Percentiles rank a stretch among this genome's conserved stretches.
Evolutionary conservation across 1,284 basidiomycete genomes (phyloP).

Genomic region (Moesziomyces antarcticus): DNA sequence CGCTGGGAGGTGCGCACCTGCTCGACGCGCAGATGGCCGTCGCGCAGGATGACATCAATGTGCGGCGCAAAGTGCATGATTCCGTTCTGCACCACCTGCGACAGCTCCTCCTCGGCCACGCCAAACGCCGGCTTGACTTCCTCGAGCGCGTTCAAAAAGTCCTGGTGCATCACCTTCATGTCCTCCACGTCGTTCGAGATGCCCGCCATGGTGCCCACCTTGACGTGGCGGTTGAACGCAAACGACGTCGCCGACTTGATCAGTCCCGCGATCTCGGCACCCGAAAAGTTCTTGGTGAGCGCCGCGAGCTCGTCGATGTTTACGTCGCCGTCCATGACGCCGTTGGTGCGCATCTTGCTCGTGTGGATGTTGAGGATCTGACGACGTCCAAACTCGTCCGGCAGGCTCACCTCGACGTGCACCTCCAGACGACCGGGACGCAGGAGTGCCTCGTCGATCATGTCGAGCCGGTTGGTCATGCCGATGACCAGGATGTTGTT

Average conservation of each 20-base stretch:
- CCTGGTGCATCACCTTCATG: slow-evolving; percentile 84
- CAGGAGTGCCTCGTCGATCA: slow-evolving; percentile 98
- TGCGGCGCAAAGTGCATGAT: slow-evolving; percentile 87
- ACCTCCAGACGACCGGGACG: slow-evolving; percentile 98
- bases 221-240: slow-evolving; percentile 96
- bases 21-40: slow-evolving; percentile 92
- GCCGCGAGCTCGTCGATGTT: slow-evolving; percentile 84
- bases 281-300: slow-evolving; percentile 95
- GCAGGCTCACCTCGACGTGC: slow-evolving; percentile 99
- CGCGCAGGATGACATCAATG: slow-evolving; percentile 81
- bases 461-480: slow-evolving; percentile 98
- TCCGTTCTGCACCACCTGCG: slow-evolving; percentile 93
- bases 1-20: slow-evolving; percentile 91
- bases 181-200: slow-evolving; percentile 95
- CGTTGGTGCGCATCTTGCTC: slow-evolving; percentile 88
- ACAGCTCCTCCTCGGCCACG: slow-evolving; percentile 95
- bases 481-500: slow-evolving; percentile 99
- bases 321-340: slow-evolving; percentile 90
- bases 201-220: slow-evolving; percentile 95
- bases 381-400: slow-evolving; percentile 89
- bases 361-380: slow-evolving; percentile 98
- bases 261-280: slow-evolving; percentile 94
- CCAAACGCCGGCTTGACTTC: slow-evolving; percentile 98
- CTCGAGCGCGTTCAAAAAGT: slow-evolving; percentile 91
- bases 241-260: slow-evolving; percentile 98